Conservation (phyloP, 2,329 filamentous ascomycete genomes). For the Tolypocladium album region DNA sequence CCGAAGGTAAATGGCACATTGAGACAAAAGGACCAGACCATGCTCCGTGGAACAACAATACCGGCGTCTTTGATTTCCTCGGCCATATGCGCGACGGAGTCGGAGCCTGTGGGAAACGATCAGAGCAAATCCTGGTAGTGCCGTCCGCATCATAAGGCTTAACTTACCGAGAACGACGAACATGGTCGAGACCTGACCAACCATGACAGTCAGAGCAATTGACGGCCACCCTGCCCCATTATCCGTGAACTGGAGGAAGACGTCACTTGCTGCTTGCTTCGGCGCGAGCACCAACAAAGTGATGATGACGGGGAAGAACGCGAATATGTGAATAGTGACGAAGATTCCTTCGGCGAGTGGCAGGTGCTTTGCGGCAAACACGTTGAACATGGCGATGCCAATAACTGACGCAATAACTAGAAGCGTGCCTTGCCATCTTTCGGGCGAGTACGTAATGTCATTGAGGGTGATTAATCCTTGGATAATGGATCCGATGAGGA, state of each 20-base stretch:
- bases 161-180: slow-evolving; percentile 5
- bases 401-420: slow-evolving; percentile 4
- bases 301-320: slow-evolving; percentile 7
- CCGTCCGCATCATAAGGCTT: no score
- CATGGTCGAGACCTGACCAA: slow-evolving; percentile 5
- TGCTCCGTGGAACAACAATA: slow-evolving; percentile 8
- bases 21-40: slow-evolving; percentile 7
- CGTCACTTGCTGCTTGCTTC: slow-evolving; percentile 3
- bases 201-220: slow-evolving; percentile 5
- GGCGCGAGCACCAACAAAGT: slow-evolving; percentile 4
- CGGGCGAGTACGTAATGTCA: background rate
- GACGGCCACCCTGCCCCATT: slow-evolving; percentile 6
- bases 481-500: slow-evolving; percentile 32
- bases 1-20: slow-evolving; percentile 10
- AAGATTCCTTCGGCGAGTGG: slow-evolving; percentile 6
- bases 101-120: slow-evolving; percentile 3
- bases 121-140: background rate
- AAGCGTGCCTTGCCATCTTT: slow-evolving; percentile 3
- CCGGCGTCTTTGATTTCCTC: slow-evolving; percentile 10
- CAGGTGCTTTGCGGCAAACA: slow-evolving; percentile 4
- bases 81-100: slow-evolving; percentile 7
- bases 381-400: slow-evolving; percentile 5
- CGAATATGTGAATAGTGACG: slow-evolving; percentile 6
- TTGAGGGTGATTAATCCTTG: slow-evolving; percentile 30
- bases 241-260: slow-evolving; percentile 5